phyloP scores from a whole-genome alignment of 2,329 filamentous ascomycete species.

The Diaporthe caulivora region DNA sequence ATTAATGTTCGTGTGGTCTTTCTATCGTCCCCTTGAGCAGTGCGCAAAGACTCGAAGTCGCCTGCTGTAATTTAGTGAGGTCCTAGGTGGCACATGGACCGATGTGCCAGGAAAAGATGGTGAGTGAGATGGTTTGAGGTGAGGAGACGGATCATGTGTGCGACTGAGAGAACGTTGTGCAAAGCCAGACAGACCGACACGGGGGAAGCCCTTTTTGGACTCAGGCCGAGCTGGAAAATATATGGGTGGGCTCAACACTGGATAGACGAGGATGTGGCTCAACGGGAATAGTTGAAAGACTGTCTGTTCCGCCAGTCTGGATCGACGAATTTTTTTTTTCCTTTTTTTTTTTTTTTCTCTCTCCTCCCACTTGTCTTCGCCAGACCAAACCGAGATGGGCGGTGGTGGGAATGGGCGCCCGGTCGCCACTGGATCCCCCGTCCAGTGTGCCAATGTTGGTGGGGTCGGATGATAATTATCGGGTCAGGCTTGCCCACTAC shows the following conservation, averaged over 20 bases:
- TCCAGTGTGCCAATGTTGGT: slow-evolving; percentile 33
- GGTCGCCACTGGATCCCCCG: slow-evolving; percentile 34
- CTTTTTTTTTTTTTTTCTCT: background rate
- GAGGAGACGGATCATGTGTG: slow-evolving; percentile 18
- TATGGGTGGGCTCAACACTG: background rate
- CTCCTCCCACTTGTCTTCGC: background rate
- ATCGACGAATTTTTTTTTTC: background rate
- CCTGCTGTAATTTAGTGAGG: slow-evolving; percentile 62
- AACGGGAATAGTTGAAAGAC: background rate
- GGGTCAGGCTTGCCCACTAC: slow-evolving; percentile 14
- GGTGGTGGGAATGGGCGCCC: slow-evolving; percentile 23
- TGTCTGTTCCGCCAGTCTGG: slow-evolving; percentile 8
- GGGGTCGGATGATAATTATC: slow-evolving; percentile 23
- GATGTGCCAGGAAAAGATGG: slow-evolving; percentile 50
- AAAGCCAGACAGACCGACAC: background rate
- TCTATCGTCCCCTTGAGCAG: slow-evolving; percentile 67
- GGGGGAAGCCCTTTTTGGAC: background rate
- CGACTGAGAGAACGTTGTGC: background rate
- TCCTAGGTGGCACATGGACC: slow-evolving; percentile 57
- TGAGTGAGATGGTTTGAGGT: slow-evolving; percentile 31
- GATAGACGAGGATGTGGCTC: background rate
- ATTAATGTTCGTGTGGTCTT: slow-evolving; percentile 60
- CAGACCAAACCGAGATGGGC: slow-evolving; percentile 26
- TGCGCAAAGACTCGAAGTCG: slow-evolving; percentile 78
- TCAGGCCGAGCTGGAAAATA: background rate